phyloP scores from a whole-genome alignment of 2,329 filamentous ascomycete species.

The Colletotrichum somersetense region DNA sequence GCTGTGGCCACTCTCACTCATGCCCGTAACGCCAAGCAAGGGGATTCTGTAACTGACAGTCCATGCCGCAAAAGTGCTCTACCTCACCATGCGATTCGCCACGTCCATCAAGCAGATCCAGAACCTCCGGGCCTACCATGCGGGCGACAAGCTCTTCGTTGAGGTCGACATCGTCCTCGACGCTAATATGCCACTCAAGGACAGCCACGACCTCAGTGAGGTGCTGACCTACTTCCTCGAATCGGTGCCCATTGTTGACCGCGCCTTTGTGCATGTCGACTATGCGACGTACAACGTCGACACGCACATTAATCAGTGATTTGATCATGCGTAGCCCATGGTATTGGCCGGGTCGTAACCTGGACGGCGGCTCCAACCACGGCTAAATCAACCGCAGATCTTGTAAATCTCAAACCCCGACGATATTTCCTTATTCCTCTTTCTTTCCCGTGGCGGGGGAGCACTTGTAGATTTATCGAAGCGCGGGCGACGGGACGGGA shows the following conservation, averaged over 20 bases:
- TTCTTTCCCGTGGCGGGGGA: not conserved
- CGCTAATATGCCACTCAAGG: slow-evolving; percentile 78
- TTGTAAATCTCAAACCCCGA: not conserved
- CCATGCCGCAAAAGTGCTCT: slow-evolving; percentile 67
- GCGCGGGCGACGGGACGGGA: not conserved
- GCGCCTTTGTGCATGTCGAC: slow-evolving; percentile 77
- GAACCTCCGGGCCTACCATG: slow-evolving; percentile 86
- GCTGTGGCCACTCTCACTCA: not conserved
- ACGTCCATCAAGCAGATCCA: slow-evolving; percentile 89
- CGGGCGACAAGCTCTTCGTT: slow-evolving; percentile 86
- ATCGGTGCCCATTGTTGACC: slow-evolving; percentile 82
- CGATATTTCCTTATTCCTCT: not conserved
- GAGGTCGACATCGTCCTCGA: slow-evolving; percentile 87
- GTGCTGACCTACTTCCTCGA: slow-evolving; percentile 87
- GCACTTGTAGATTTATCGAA: not conserved
- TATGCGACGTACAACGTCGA: slow-evolving; percentile 73
- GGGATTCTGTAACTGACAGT: slow-evolving; percentile 4
- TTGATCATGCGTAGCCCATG: not conserved
- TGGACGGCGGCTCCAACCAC: not conserved
- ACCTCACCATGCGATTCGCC: slow-evolving; percentile 94
- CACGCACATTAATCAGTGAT: slow-evolving; percentile 67
- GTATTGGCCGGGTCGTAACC: not conserved
- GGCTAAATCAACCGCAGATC: not conserved
- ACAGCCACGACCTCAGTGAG: slow-evolving; percentile 84
- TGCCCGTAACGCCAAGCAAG: not conserved